Conservation (phyloP, 1,284 basidiomycete species). For the Leccinum griseonigrum region DNA sequence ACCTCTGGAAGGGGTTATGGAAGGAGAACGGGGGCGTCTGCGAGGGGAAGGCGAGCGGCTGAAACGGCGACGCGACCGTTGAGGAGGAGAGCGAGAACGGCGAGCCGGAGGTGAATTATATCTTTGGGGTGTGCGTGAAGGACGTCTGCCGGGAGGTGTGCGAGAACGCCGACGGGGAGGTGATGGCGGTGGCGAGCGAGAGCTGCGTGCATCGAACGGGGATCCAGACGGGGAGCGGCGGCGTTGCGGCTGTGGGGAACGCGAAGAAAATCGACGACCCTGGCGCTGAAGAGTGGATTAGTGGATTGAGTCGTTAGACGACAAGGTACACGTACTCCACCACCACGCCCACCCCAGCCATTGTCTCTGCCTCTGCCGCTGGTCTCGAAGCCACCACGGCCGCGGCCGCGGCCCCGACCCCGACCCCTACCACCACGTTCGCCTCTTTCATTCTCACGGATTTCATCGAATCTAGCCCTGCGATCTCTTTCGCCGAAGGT, state of each 20-base stretch:
- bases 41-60: constrained; percentile 34
- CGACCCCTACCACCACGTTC: constrained; percentile 48
- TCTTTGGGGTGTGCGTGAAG: constrained; percentile 37
- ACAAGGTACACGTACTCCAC: constrained; percentile 28
- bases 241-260: constrained; percentile 35
- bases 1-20: constrained; percentile 29
- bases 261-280: constrained; percentile 38
- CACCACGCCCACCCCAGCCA: constrained; percentile 39
- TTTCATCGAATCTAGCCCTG: constrained; percentile 64
- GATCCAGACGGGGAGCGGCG: constrained; percentile 35
- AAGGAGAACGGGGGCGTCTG: constrained; percentile 36
- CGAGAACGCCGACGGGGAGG: constrained; percentile 35
- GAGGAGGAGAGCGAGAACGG: constrained; percentile 27
- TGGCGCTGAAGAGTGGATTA: constrained; percentile 30
- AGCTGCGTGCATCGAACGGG: constrained; percentile 37
- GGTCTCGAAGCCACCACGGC: constrained; percentile 41
- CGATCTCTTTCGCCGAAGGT: constrained; percentile 72
- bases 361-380: constrained; percentile 38
- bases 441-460: constrained; percentile 53
- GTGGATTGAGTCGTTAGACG: constrained; percentile 4
- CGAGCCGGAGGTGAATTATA: constrained; percentile 22
- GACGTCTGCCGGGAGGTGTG: constrained; percentile 29
- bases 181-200: constrained; percentile 43
- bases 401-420: constrained; percentile 47
- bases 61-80: constrained; percentile 25